These are phyloP conservation scores for Clonostachys sp. DNA, from an alignment of 2,329 filamentous ascomycete species.

Conservation along the genomic window DNA sequence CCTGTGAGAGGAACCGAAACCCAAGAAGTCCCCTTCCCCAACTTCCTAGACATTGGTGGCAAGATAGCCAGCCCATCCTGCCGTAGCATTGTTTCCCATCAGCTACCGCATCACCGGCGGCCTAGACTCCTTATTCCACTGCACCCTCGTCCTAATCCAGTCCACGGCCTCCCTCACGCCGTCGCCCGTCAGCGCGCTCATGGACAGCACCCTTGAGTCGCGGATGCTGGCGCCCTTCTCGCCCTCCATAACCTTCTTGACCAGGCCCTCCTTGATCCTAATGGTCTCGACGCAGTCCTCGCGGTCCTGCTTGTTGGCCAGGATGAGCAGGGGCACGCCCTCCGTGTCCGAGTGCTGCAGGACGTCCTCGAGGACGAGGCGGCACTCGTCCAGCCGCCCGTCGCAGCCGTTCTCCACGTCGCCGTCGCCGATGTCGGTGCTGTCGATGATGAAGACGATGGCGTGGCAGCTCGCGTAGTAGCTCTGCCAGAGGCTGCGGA, in stretches of 20 bases:
- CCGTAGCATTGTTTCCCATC: slow-evolving; percentile 2
- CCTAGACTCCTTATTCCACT: slow-evolving; percentile 92
- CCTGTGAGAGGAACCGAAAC: too few species aligned
- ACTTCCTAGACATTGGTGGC: neutral
- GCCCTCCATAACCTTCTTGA: slow-evolving; percentile 93
- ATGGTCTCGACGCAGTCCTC: slow-evolving; percentile 98
- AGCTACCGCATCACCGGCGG: slow-evolving; percentile 86
- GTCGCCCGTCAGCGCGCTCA: slow-evolving; percentile 82
- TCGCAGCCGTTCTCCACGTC: slow-evolving; percentile 43
- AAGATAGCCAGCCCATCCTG: neutral
- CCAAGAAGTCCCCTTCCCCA: too few species aligned
- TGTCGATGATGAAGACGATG: slow-evolving; percentile 97
- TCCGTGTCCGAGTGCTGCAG: slow-evolving; percentile 82
- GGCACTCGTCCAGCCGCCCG: slow-evolving; percentile 79
- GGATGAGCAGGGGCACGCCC: slow-evolving; percentile 83
- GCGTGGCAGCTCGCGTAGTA: slow-evolving; percentile 94
- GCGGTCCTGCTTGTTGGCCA: slow-evolving; percentile 96
- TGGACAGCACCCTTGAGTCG: slow-evolving; percentile 85
- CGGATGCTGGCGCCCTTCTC: slow-evolving; percentile 82
- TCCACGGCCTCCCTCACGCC: slow-evolving; percentile 96
- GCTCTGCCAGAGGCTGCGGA: slow-evolving; percentile 90
- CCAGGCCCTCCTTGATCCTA: slow-evolving; percentile 91
- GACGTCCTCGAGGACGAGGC: slow-evolving; percentile 84
- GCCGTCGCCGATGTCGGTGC: slow-evolving; percentile 85
- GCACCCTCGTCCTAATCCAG: slow-evolving; percentile 86